These are phyloP conservation scores for Candida nonsorbophila DNA, from an alignment of 805 yeast genomes.

Conservation along the genomic window DNA sequence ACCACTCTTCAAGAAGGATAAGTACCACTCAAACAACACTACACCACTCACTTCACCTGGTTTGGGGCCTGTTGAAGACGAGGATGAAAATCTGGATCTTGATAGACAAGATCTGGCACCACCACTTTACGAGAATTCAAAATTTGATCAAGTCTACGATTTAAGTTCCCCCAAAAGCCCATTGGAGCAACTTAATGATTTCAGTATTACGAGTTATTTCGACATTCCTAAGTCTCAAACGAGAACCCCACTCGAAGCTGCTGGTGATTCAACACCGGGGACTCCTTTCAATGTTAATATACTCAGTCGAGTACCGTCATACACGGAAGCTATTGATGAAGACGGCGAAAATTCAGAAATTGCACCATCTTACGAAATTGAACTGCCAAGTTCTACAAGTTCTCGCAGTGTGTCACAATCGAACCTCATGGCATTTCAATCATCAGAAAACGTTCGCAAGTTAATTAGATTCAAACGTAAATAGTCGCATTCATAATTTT, in stretches of 20 bases:
- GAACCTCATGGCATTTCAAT: not conserved
- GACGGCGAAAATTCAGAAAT: constrained; percentile 22
- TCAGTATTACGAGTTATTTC: constrained; percentile 24
- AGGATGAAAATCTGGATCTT: constrained; percentile 3
- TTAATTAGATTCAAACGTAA: no score
- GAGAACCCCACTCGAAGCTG: constrained; percentile 1
- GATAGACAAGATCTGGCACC: constrained; percentile 27
- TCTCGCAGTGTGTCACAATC: not conserved
- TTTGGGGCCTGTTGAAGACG: constrained; percentile 10
- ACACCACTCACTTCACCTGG: constrained; percentile 6
- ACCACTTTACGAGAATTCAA: constrained; percentile 37
- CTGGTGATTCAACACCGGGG: constrained; percentile 1
- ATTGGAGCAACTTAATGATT: constrained; percentile 24
- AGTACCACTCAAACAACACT: constrained; percentile 1
- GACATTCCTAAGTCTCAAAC: constrained; percentile 17
- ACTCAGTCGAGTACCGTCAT: constrained; percentile 33
- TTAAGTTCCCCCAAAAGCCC: constrained; percentile 28
- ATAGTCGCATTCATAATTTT: no score
- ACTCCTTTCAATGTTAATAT: constrained; percentile 16
- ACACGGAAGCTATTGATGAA: constrained; percentile 34
- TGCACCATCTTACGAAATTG: constrained; percentile 16
- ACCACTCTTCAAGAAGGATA: constrained; percentile 25
- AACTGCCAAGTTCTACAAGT: constrained; percentile 1
- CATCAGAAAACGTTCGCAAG: no score
- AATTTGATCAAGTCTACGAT: constrained; percentile 34